phyloP scores from a whole-genome alignment of 495 filamentous ascomycete species.

The Penicillium antarcticum region DNA sequence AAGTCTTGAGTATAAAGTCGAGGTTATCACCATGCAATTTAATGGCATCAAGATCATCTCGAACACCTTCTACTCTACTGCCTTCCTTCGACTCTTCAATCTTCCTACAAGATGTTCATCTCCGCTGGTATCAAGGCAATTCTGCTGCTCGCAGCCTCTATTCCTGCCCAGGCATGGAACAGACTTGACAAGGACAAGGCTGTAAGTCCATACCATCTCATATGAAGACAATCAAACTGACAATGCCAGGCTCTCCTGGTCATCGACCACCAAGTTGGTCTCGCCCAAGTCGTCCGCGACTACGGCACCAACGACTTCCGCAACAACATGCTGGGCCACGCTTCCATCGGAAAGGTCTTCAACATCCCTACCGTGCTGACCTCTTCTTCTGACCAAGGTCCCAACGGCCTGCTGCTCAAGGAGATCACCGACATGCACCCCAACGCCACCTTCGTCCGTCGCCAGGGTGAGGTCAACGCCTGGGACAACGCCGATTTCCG shows the following conservation, averaged over 20 bases:
- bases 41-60: neutral
- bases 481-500: slow-evolving; percentile 77
- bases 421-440: slow-evolving; percentile 70
- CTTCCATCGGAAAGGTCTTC: slow-evolving; percentile 63
- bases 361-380: slow-evolving; percentile 68
- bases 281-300: slow-evolving; percentile 64
- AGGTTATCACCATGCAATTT: neutral
- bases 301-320: slow-evolving; percentile 58
- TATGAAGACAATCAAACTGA: neutral
- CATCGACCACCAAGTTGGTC: slow-evolving; percentile 71
- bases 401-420: slow-evolving; percentile 66
- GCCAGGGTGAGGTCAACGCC: slow-evolving; percentile 74
- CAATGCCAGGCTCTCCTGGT: slow-evolving; percentile 51
- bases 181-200: slow-evolving; percentile 55
- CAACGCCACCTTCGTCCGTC: slow-evolving; percentile 60
- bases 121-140: slow-evolving; percentile 10
- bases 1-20: neutral
- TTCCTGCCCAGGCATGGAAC: slow-evolving; percentile 32
- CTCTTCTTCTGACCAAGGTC: slow-evolving; percentile 58
- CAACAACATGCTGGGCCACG: slow-evolving; percentile 67
- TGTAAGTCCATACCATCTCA: slow-evolving; percentile 24
- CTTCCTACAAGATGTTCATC: slow-evolving; percentile 9
- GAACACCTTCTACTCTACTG: neutral
- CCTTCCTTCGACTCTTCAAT: neutral
- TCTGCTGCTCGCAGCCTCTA: slow-evolving; percentile 14